Conservation (phyloP, 1,139 yeast genomes). For the Taphrina wiesneri region DNA sequence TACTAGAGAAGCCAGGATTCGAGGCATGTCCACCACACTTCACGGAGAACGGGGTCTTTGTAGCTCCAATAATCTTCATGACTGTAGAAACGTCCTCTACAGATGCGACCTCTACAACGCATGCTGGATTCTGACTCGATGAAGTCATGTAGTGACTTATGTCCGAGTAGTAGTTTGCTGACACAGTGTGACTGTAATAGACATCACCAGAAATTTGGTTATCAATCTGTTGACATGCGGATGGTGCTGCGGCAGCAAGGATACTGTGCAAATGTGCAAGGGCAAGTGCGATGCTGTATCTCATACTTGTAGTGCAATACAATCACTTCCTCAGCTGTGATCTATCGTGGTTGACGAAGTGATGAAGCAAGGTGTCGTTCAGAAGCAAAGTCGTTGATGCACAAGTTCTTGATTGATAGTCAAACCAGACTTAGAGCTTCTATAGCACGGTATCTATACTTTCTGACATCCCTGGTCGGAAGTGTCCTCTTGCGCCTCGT, state of each 20-base stretch:
- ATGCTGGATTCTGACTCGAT: slow-evolving; percentile 8
- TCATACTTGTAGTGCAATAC: no score
- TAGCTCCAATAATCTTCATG: slow-evolving; percentile 6
- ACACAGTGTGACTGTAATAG: not conserved
- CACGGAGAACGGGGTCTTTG: slow-evolving; percentile 18
- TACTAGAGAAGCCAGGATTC: slow-evolving; percentile 23
- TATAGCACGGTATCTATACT: no score
- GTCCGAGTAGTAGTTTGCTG: slow-evolving; percentile 8
- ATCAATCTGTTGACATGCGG: slow-evolving; percentile 5
- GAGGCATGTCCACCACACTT: slow-evolving; percentile 26
- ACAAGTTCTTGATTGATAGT: no score
- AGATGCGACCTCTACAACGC: slow-evolving; percentile 21
- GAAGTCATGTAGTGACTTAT: slow-evolving; percentile 23
- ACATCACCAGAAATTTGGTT: slow-evolving; percentile 12
- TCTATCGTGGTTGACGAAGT: no score
- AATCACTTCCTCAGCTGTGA: no score
- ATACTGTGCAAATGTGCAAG: not conserved
- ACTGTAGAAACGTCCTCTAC: slow-evolving; percentile 15
- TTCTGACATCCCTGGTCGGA: no score
- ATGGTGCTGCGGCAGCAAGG: not conserved
- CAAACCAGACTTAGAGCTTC: no score
- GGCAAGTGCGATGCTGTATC: not conserved
- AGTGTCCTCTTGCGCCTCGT: no score
- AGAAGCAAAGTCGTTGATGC: no score
- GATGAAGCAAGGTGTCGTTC: no score